Base-by-base conservation (phyloP, 2,329 filamentous ascomycete genomes). In the Aspergillus versicolor region DNA sequence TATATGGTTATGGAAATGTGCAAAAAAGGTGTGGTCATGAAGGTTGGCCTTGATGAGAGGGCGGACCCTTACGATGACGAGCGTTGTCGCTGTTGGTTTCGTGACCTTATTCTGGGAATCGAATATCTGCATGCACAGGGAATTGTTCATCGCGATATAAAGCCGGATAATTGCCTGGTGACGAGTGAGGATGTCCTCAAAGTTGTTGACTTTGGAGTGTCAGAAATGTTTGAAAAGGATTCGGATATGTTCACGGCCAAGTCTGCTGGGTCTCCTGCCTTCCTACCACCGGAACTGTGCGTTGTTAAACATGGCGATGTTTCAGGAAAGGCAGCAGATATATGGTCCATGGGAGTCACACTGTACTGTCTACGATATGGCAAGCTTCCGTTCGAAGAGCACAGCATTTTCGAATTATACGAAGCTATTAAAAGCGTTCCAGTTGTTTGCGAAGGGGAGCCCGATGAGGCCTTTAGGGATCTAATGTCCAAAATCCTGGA, bases 1-100 rank as follows among this genome's bases (percentile, higher is more conserved):
- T 99, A 97, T 77, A 97, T 99, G 91, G 94, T 99, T 21, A 83
- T 99, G 73, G 94, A 99, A 73, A 96, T 97, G 91, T 99, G 94
- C 79, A 94, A 96, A 70, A 97, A 97, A 73, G 94, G 94, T 1
- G 93, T 97, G 21, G 85, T 97, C 51, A 97, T 97, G 92, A 93
- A 92, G 68, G 91, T 99, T 54, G 91, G 91, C 3, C 78, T 97
- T n/a, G 89, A 90, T 58, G 88, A 96, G 67, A 81, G 83, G 56
- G 90, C 91, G 17, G 85, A 89, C 60, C 92, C 94, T 0, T 97
- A 97, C 72, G 82, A 85, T 27, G 85, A 89, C 61, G 91, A 97
- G 67, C 82, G 82, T 52, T 97, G 92, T 70, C 86, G 94, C 50
- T 88, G 85, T 69, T 97, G 91, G 91, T 97, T 99, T 70, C 88